Conservation (phyloP, 2,329 filamentous ascomycete genomes). For the Seiridium unicorne region DNA sequence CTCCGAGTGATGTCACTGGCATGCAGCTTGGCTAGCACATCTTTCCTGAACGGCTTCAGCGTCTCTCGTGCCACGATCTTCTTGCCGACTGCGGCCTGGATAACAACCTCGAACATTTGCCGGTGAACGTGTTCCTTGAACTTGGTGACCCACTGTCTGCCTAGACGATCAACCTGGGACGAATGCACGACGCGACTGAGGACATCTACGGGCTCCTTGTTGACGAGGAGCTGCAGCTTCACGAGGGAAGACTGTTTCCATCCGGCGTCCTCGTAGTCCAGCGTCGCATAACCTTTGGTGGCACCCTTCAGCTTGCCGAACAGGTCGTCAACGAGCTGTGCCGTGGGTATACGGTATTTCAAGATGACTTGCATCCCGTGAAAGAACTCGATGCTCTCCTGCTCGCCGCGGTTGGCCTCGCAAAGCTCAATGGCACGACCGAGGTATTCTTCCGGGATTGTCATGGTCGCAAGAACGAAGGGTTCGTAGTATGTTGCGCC, state of each 20-base stretch:
- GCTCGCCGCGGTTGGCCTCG: slow-evolving; percentile 82
- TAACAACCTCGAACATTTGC: slow-evolving; percentile 96
- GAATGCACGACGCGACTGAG: slow-evolving; percentile 86
- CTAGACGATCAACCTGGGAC: slow-evolving; percentile 78
- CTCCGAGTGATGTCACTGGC: slow-evolving; percentile 82
- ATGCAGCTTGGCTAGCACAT: slow-evolving; percentile 90
- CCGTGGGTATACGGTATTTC: slow-evolving; percentile 84
- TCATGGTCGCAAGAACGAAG: slow-evolving; percentile 72
- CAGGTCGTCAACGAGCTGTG: slow-evolving; percentile 92
- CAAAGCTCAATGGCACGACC: slow-evolving; percentile 95
- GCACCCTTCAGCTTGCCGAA: slow-evolving; percentile 94
- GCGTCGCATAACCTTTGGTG: slow-evolving; percentile 91
- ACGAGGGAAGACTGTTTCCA: slow-evolving; percentile 78
- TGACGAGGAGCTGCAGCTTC: slow-evolving; percentile 91
- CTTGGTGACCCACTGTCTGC: slow-evolving; percentile 85
- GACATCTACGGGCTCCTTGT: slow-evolving; percentile 89
- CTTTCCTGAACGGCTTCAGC: slow-evolving; percentile 94
- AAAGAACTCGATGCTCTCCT: slow-evolving; percentile 88
- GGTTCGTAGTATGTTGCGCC: slow-evolving; percentile 50
- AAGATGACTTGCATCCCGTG: slow-evolving; percentile 89
- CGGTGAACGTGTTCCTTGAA: slow-evolving; percentile 96
- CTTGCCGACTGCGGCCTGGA: slow-evolving; percentile 83
- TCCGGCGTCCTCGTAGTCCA: slow-evolving; percentile 95
- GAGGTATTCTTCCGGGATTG: slow-evolving; percentile 89
- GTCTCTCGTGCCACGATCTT: slow-evolving; percentile 88